Base-by-base conservation (phyloP, 1,284 basidiomycete species). In the Volvariella surrecta region DNA sequence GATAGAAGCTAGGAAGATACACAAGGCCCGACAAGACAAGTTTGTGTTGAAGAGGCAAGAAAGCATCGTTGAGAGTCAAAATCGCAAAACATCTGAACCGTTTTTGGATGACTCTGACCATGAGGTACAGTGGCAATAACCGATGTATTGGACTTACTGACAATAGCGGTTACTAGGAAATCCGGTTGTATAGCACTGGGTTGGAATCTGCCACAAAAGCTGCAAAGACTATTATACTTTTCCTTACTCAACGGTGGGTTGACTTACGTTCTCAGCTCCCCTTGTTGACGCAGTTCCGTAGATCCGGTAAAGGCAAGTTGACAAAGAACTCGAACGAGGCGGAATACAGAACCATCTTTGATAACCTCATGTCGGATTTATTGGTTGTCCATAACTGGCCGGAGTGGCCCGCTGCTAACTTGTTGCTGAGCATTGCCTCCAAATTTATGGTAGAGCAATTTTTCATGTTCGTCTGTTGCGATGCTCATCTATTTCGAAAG, bases 331-430 rank as follows among this genome's bases (percentile, higher is more conserved):
- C 87, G 0, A 89, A 89, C 46, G 93, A 96, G 57, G 81, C 86
- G 2, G 92, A 95, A 57, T 96, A 95, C 59, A 81, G 90, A 44
- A 71, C 79, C 0, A 90, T 97, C 32, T 84, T 99, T 47, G 93
- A 97, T 55, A 87, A 86, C 49, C 70, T 98, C 10, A 79, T 98
- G 24, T 78, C 81, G 3, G 95, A 99, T 56, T 68, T 97, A 13
- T 71, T 98, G n/a, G 73, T 76, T 11, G 91, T 95, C 3, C 66
- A 97, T 3, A 94, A 89, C 57, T 87, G 89, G 73, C 93, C 95
- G 0, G 95, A 99, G 59, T 99, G 94, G 93, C 95, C 96, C 0
- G 94, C 89, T 4, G 89, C 95, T 1, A 76, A 82, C 32, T 61
- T 96, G 16, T 71, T 96, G 37, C 62, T 96, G 28, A 75, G 73